Percentiles rank a stretch among this genome's conserved stretches.
These are phyloP conservation scores for Backusella australiensis DNA, from an alignment of 192 early-diverging fungal species.

Conservation along the genomic window DNA sequence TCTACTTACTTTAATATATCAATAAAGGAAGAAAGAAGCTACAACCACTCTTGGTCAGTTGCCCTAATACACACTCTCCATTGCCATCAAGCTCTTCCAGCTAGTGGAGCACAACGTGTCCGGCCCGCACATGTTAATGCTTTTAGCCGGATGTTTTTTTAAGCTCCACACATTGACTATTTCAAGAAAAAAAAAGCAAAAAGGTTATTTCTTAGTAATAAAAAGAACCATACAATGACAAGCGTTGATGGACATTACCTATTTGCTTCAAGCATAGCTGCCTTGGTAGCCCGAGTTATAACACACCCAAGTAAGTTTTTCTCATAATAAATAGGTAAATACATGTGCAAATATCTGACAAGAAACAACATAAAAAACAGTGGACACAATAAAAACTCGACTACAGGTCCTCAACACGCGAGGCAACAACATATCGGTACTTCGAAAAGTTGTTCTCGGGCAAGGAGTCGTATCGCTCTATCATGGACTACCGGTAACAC, in stretches of 20 bases:
- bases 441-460: slow-evolving; percentile 16
- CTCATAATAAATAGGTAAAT: too few relatives aligned
- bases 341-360: background rate
- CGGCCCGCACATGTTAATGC: too few relatives aligned
- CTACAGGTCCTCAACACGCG: slow-evolving; percentile 48
- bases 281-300: slow-evolving; percentile 53
- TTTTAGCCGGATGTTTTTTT: too few relatives aligned
- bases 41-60: too few relatives aligned
- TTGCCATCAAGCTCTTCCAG: too few relatives aligned
- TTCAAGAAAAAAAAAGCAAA: too few relatives aligned
- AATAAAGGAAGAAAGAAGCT: too few relatives aligned
- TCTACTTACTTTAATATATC: too few relatives aligned
- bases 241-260: slow-evolving; percentile 30
- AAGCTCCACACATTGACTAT: too few relatives aligned
- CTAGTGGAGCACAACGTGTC: too few relatives aligned
- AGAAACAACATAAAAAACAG: slow-evolving; percentile 17
- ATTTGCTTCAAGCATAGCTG: slow-evolving; percentile 53
- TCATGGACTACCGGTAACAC: slow-evolving; percentile 64
- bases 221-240: background rate
- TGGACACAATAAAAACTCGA: slow-evolving; percentile 77
- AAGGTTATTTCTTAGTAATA: too few relatives aligned
- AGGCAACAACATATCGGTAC: slow-evolving; percentile 23
- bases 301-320: slow-evolving; percentile 61
- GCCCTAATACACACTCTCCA: too few relatives aligned
- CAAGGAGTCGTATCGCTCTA: slow-evolving; percentile 48